Evolutionary conservation across 345 rosid genomes (phyloP).

Genomic region (Schrenkiella parvula): DNA sequence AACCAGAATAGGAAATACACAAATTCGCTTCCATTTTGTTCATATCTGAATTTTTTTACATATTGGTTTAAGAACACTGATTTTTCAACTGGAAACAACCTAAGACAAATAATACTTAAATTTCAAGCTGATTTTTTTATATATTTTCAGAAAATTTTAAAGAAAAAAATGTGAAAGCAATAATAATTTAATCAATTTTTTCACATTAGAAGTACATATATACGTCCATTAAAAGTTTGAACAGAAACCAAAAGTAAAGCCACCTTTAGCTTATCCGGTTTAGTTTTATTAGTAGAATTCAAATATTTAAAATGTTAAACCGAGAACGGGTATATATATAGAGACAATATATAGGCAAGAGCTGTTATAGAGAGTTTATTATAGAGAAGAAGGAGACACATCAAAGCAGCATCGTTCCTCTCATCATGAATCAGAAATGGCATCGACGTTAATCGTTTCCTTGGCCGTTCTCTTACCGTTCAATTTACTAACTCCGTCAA

Average conservation of each 20-base stretch:
- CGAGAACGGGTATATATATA: background rate
- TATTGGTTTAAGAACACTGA: background rate
- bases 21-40: no score
- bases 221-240: background rate
- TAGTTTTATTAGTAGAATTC: background rate
- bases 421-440: conserved; percentile 12
- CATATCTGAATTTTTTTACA: background rate
- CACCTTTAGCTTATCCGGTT: background rate
- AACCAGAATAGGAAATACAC: background rate
- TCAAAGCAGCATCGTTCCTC: conserved; percentile 3
- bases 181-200: no score
- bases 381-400: background rate
- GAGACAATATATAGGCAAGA: background rate
- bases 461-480: conserved; percentile 9
- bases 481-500: background rate
- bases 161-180: no score
- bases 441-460: conserved; percentile 4
- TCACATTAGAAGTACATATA: background rate
- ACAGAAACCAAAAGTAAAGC: background rate
- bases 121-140: no score
- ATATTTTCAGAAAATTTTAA: no score
- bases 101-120: no score
- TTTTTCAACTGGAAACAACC: no score
- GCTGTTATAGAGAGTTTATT: background rate
- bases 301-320: background rate